These are phyloP conservation scores for Cairneyella variabilis DNA, from an alignment of 495 filamentous ascomycete species.

Conservation along the genomic window DNA sequence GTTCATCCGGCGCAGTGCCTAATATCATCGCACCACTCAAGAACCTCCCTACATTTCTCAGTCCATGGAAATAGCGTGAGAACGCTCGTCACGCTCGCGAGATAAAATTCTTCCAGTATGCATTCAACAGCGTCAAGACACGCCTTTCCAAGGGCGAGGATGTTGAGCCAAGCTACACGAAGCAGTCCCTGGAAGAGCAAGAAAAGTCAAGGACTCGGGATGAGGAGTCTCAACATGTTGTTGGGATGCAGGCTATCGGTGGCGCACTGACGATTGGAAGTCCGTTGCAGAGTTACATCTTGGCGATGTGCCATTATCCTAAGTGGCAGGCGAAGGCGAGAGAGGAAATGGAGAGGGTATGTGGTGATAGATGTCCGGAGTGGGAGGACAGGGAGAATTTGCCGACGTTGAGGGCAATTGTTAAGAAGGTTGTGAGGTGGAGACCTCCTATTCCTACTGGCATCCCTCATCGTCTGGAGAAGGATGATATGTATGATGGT, in stretches of 20 bases:
- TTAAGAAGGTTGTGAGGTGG: slow-evolving; percentile 51
- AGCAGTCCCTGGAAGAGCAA: slow-evolving; percentile 24
- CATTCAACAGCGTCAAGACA: slow-evolving; percentile 41
- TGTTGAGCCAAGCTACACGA: slow-evolving; percentile 25
- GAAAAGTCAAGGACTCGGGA: slow-evolving; percentile 23
- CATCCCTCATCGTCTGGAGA: slow-evolving; percentile 40
- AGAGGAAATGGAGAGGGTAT: slow-evolving; percentile 50
- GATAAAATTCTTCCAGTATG: slow-evolving; percentile 31
- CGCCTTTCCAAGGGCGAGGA: slow-evolving; percentile 41
- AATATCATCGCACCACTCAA: slow-evolving; percentile 43
- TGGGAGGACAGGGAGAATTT: slow-evolving; percentile 42
- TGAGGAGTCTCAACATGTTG: slow-evolving; percentile 35
- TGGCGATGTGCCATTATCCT: slow-evolving; percentile 59
- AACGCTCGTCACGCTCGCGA: slow-evolving; percentile 36
- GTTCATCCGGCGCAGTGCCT: slow-evolving; percentile 52
- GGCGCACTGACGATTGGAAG: slow-evolving; percentile 40
- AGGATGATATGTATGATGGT: slow-evolving; percentile 46
- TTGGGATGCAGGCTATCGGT: slow-evolving; percentile 41
- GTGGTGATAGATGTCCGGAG: slow-evolving; percentile 49
- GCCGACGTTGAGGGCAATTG: slow-evolving; percentile 42
- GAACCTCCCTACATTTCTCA: slow-evolving; percentile 37
- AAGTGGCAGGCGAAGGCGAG: slow-evolving; percentile 50
- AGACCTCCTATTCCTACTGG: slow-evolving; percentile 48
- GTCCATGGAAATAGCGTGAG: slow-evolving; percentile 52
- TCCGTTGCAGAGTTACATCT: slow-evolving; percentile 37